Evolutionary conservation across 208 protist species (phyloP), one percentile per base, ranked within the genome.

Genomic region (Herpetomonas samuelpessoai): DNA sequence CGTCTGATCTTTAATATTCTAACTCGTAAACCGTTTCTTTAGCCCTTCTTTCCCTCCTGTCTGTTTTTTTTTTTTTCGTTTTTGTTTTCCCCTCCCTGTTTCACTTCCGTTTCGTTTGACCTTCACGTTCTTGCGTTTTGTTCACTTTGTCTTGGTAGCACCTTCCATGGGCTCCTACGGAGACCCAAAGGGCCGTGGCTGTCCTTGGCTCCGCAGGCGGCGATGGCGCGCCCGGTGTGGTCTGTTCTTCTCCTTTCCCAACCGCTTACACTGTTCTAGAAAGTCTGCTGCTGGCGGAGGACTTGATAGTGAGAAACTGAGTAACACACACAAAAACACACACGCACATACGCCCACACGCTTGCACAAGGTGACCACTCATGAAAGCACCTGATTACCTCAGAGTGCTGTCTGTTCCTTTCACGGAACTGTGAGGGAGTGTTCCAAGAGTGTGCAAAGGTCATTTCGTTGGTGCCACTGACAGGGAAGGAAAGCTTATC

Each of bases 31-130:
- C 25, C 12, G 7, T 38, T 39, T 10, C 44, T 48, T 3, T 19
- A 21, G 50, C 38, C 19, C 18, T 18, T 21, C 7, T 16, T 3
- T 14, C 9, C 26, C 50, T 55, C 19, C 4, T 16, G 12, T 21
- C 6, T 59, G 4, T 14, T 46, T 59, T 25, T 24, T 47, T 61
- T 49, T 47, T 57, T 58, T 27, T 57, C 57, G 21, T 57, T 57
- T 59, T 51, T 51, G 6, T n/a, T 22, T 51, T n/a, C 18, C 18
- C 46, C 9, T n/a, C 18, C 12, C 22, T n/a, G 7, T n/a, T 51
- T 51, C 7, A 10, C 12, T 46, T 26, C 2, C 14, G 1, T 52
- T 67, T 4, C 49, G 49, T 35, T 45, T 22, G 12, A 7, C 14
- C 14, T 18, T 50, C 3, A 10, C 35, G 25, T 46, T 57, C 1